phyloP scores from a whole-genome alignment of 169 alveolate genomes.

The Theileria parva region DNA sequence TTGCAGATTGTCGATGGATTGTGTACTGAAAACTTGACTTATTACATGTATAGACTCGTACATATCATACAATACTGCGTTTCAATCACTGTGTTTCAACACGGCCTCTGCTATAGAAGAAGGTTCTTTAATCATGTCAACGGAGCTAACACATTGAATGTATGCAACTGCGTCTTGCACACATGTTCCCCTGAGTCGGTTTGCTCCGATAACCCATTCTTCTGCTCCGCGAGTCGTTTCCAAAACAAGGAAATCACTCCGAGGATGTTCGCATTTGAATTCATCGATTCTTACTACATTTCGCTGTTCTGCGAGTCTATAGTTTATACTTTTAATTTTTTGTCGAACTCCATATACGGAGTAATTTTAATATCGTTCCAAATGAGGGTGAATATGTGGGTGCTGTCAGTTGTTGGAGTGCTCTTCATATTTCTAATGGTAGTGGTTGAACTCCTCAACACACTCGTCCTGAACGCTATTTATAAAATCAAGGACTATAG shows the following conservation, averaged over 20 bases:
- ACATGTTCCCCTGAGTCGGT: neutral
- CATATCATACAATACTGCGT: constrained; percentile 29
- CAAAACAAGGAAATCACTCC: constrained; percentile 52
- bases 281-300: constrained; percentile 31
- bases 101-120: constrained; percentile 52
- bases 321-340: constrained; percentile 15
- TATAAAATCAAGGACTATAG: constrained; percentile 43
- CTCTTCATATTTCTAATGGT: constrained; percentile 9
- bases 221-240: constrained; percentile 50
- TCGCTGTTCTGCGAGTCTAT: constrained; percentile 31
- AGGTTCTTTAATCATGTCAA: neutral
- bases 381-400: constrained; percentile 14
- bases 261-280: constrained; percentile 32
- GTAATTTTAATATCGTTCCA: constrained; percentile 14
- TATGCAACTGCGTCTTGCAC: neutral
- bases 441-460: constrained; percentile 24
- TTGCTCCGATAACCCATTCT: constrained; percentile 38
- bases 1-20: constrained; percentile 22
- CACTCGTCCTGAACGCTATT: constrained; percentile 7
- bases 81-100: constrained; percentile 58
- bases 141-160: neutral
- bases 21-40: constrained; percentile 32
- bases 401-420: constrained; percentile 10
- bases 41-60: constrained; percentile 29
- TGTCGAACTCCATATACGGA: constrained; percentile 19